These are phyloP conservation scores for Pleurotus platypus DNA, from an alignment of 768 basidiomycete species.

Conservation along the genomic window DNA sequence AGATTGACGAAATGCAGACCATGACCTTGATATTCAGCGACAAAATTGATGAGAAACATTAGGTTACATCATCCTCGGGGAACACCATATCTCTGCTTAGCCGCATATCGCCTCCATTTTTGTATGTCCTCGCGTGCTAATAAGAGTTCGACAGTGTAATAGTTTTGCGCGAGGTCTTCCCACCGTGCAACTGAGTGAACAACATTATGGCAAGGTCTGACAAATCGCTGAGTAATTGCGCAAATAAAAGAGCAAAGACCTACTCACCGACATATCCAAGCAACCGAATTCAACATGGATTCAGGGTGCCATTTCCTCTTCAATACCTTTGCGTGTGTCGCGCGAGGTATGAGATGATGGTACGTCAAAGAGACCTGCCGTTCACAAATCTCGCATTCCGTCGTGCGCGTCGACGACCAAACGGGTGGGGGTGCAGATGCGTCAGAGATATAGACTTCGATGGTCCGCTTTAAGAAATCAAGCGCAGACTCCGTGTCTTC, in stretches of 20 bases:
- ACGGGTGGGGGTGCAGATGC: conserved; percentile 46
- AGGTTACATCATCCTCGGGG: background rate
- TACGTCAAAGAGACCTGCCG: conserved; percentile 56
- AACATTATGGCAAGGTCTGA: conserved; percentile 47
- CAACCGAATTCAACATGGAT: conserved; percentile 50
- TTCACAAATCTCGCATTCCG: conserved; percentile 57
- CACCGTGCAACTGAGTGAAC: conserved; percentile 48
- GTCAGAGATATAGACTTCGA: conserved; percentile 40
- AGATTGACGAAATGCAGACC: too few species aligned
- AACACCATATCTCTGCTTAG: conserved; percentile 28
- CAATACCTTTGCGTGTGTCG: conserved; percentile 48
- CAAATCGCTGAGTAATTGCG: background rate
- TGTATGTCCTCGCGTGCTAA: conserved; percentile 51
- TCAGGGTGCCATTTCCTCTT: conserved; percentile 58
- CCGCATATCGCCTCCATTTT: conserved; percentile 52
- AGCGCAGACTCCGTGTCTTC: conserved; percentile 36
- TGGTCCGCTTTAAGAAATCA: conserved; percentile 34
- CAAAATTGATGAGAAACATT: too few species aligned
- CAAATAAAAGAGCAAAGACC: conserved; percentile 3
- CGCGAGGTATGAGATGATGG: conserved; percentile 57
- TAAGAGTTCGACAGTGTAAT: conserved; percentile 47
- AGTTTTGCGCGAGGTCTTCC: conserved; percentile 48
- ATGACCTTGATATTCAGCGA: too few species aligned
- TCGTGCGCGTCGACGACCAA: conserved; percentile 50
- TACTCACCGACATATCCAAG: conserved; percentile 53